Conservation (phyloP, 441 rosid genomes). For the Euphorbia corollata region DNA sequence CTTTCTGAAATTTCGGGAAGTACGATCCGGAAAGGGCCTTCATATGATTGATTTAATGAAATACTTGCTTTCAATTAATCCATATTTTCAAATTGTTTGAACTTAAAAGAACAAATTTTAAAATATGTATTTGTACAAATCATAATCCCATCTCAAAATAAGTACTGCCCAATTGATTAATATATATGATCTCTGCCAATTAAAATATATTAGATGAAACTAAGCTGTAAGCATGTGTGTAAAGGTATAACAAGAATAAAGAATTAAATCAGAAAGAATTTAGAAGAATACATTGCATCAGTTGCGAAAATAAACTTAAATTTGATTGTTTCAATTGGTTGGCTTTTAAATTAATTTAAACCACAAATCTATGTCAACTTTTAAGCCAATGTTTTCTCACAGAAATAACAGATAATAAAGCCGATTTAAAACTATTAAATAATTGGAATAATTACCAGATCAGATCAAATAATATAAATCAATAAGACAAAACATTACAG, state of each 20-base stretch:
- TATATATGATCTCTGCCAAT: neutral
- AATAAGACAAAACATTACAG: conserved; percentile 27
- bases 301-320: neutral
- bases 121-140: neutral
- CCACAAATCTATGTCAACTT: neutral
- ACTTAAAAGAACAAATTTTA: too few species aligned
- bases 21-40: too few species aligned
- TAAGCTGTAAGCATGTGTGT: conserved; percentile 14
- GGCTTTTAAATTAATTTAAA: neutral
- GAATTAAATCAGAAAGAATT: neutral
- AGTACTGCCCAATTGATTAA: too few species aligned
- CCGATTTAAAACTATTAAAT: conserved; percentile 2
- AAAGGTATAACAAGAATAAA: neutral
- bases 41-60: too few species aligned
- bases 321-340: too few species aligned
- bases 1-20: too few species aligned
- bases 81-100: neutral
- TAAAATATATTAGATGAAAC: conserved; percentile 3
- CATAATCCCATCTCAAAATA: neutral
- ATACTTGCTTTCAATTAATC: neutral
- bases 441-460: conserved; percentile 10
- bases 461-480: conserved; percentile 18
- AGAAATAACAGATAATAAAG: conserved; percentile 6
- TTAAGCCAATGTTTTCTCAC: neutral
- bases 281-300: neutral